These are phyloP conservation scores for Lotmaria passim DNA, from an alignment of 208 protist species.

Conservation along the genomic window DNA sequence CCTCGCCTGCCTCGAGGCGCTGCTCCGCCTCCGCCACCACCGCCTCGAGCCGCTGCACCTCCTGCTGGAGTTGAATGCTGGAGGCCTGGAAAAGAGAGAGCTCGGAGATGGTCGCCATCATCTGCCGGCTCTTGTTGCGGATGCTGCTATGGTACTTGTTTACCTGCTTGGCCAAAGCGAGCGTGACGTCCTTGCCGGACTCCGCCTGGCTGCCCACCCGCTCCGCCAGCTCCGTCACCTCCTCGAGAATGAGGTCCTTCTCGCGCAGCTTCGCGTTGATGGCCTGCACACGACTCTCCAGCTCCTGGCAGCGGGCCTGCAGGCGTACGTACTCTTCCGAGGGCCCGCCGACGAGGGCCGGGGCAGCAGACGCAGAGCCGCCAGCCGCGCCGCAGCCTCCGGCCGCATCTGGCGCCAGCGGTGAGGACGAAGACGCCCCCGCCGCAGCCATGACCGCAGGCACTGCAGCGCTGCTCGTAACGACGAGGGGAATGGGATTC, in stretches of 20 bases:
- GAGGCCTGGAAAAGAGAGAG: constrained; percentile 95
- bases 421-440: neutral
- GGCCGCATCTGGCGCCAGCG: neutral
- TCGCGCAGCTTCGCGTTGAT: constrained; percentile 96
- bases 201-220: constrained; percentile 86
- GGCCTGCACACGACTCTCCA: constrained; percentile 91
- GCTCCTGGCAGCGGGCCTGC: constrained; percentile 83
- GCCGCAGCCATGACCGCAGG: neutral
- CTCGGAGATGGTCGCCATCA: constrained; percentile 97
- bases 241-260: constrained; percentile 96
- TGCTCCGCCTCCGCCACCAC: constrained; percentile 83
- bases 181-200: constrained; percentile 88
- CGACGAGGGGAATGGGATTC: constrained; percentile 44
- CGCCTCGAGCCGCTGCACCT: constrained; percentile 79
- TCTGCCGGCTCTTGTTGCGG: constrained; percentile 86
- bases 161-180: constrained; percentile 92
- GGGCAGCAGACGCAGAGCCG: neutral
- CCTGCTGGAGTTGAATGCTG: constrained; percentile 91
- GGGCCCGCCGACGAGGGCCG: constrained; percentile 37
- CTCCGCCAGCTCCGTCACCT: constrained; percentile 92
- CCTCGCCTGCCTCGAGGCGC: constrained; percentile 74
- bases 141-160: constrained; percentile 93
- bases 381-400: neutral
- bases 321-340: constrained; percentile 88
- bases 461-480: neutral